phyloP scores from a whole-genome alignment of 2,329 filamentous ascomycete genomes.

The Ascochyta fabae region DNA sequence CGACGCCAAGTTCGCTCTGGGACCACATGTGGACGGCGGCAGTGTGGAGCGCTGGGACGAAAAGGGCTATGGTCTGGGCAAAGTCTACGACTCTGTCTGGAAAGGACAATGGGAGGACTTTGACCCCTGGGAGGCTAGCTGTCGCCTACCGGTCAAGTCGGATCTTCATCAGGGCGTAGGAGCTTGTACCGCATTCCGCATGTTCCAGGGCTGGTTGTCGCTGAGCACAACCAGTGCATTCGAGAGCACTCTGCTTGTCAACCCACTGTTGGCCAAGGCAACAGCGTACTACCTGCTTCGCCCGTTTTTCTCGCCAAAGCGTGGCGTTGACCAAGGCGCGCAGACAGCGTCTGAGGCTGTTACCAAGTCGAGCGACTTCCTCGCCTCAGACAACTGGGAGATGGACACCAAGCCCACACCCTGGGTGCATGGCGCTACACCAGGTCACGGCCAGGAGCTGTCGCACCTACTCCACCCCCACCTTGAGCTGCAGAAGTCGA shows the following conservation, averaged over 20 bases:
- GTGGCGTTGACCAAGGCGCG: slow-evolving; percentile 40
- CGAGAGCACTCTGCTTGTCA: slow-evolving; percentile 83
- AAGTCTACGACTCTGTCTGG: slow-evolving; percentile 76
- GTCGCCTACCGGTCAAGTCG: slow-evolving; percentile 70
- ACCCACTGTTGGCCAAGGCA: slow-evolving; percentile 75
- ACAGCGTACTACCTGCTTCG: slow-evolving; percentile 82
- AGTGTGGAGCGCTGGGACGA: slow-evolving; percentile 61
- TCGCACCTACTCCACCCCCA: slow-evolving; percentile 71
- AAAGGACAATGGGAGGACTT: slow-evolving; percentile 79
- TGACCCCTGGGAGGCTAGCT: slow-evolving; percentile 80
- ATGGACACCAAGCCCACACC: slow-evolving; percentile 61
- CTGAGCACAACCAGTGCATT: slow-evolving; percentile 75
- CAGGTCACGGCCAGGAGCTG: slow-evolving; percentile 73
- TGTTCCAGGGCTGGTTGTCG: slow-evolving; percentile 88
- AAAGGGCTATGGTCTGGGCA: slow-evolving; percentile 65
- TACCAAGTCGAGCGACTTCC: slow-evolving; percentile 50
- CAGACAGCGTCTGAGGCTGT: slow-evolving; percentile 40
- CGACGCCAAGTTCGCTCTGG: slow-evolving; percentile 58
- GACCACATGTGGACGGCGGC: slow-evolving; percentile 65
- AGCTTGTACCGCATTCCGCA: slow-evolving; percentile 82
- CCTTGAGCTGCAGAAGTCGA: slow-evolving; percentile 68
- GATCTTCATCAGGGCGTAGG: slow-evolving; percentile 84
- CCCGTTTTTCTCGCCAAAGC: slow-evolving; percentile 75
- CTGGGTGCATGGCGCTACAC: slow-evolving; percentile 73
- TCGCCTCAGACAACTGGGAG: slow-evolving; percentile 66